Percentiles rank a stretch among this genome's conserved stretches.
phyloP scores from a whole-genome alignment of 2,329 filamentous ascomycete genomes.

The Neurospora crassa region DNA sequence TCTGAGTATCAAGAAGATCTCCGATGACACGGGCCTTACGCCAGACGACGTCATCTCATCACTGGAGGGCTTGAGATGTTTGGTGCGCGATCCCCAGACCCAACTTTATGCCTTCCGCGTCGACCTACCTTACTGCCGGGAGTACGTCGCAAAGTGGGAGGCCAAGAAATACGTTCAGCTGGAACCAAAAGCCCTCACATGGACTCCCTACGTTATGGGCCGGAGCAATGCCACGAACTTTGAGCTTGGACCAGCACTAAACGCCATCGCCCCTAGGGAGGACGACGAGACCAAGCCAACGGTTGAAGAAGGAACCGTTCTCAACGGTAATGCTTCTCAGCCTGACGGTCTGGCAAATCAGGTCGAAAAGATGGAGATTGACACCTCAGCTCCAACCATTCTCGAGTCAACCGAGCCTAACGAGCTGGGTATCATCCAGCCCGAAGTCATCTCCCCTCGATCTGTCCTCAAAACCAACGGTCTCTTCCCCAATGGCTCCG shows the following conservation, averaged over 20 bases:
- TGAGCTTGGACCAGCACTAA: slow-evolving; percentile 70
- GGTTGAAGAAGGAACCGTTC: slow-evolving; percentile 23
- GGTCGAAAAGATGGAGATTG: slow-evolving; percentile 20
- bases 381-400: slow-evolving; percentile 11
- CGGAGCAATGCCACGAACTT: slow-evolving; percentile 73
- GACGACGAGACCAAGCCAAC: slow-evolving; percentile 47
- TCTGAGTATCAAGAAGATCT: slow-evolving; percentile 59
- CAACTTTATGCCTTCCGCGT: slow-evolving; percentile 83
- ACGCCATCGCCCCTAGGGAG: slow-evolving; percentile 79
- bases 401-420: slow-evolving; percentile 31
- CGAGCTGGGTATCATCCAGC: slow-evolving; percentile 18
- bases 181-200: slow-evolving; percentile 70
- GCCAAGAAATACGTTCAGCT: slow-evolving; percentile 80
- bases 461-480: slow-evolving; percentile 18
- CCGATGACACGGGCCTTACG: slow-evolving; percentile 88
- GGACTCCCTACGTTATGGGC: slow-evolving; percentile 97
- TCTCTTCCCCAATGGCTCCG: slow-evolving; percentile 11
- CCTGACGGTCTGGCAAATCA: slow-evolving; percentile 17
- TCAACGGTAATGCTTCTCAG: slow-evolving; percentile 23
- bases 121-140: slow-evolving; percentile 73
- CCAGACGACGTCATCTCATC: slow-evolving; percentile 93
- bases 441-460: slow-evolving; percentile 3
- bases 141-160: slow-evolving; percentile 85
- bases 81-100: slow-evolving; percentile 83
- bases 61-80: slow-evolving; percentile 77